These are phyloP conservation scores for Coemansia reversa DNA, from an alignment of 192 early-diverging fungal species.

Conservation along the genomic window DNA sequence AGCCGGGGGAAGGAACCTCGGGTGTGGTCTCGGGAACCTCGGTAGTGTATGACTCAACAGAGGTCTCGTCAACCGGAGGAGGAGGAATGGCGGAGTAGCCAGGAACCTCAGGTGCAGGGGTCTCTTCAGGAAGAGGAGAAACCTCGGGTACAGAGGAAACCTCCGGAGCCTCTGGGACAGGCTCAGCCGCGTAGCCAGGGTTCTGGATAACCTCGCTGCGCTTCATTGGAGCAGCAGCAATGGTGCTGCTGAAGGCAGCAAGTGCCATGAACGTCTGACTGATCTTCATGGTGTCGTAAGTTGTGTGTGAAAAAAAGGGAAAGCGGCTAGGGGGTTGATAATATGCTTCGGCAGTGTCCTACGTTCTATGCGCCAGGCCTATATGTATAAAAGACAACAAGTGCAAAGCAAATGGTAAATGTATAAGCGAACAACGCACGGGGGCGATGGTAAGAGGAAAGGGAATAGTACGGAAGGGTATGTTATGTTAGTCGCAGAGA, in stretches of 20 bases:
- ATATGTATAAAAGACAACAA: conserved; percentile 18
- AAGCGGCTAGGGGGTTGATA: conserved; percentile 10
- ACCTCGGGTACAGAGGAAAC: conserved; percentile 2
- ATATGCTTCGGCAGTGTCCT: conserved; percentile 37
- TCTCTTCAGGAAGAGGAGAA: conserved; percentile 1
- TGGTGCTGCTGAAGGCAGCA: conserved; percentile 51
- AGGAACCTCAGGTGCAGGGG: conserved; percentile 10
- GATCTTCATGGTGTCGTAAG: conserved; percentile 54
- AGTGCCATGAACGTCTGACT: conserved; percentile 53
- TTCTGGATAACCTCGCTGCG: conserved; percentile 20
- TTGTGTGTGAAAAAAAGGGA: conserved; percentile 24
- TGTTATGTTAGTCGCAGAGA: conserved; percentile 21
- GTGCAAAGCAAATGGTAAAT: conserved; percentile 9
- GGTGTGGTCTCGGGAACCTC: background rate
- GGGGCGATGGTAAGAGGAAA: conserved; percentile 4
- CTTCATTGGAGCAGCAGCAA: conserved; percentile 44
- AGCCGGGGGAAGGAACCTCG: conserved; percentile 6
- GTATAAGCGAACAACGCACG: conserved; percentile 11
- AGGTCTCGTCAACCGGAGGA: conserved; percentile 13
- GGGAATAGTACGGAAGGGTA: conserved; percentile 11
- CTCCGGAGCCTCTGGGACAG: conserved; percentile 9
- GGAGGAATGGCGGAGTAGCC: conserved; percentile 8
- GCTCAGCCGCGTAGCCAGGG: conserved; percentile 16
- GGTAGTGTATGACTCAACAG: conserved; percentile 24
- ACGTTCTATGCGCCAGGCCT: conserved; percentile 53